Percentiles rank a stretch among this genome's conserved stretches.
Evolutionary conservation across 2,329 filamentous ascomycete genomes (phyloP).

Genomic region (Alternaria sp.): DNA sequence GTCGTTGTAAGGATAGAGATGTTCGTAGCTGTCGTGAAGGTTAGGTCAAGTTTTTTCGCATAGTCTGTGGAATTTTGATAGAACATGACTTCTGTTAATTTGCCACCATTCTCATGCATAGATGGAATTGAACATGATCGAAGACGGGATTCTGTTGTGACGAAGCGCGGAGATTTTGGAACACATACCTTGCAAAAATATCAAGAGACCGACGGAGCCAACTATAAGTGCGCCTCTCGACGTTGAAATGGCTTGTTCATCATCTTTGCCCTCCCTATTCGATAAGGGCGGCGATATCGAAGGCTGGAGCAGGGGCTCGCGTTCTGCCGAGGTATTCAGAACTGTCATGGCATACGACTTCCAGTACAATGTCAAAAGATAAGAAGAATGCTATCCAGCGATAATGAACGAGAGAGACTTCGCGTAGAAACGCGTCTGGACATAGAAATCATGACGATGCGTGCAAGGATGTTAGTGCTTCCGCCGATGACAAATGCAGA

Average conservation of each 20-base stretch:
- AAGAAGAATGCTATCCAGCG: background rate
- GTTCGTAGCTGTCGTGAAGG: constrained; percentile 62
- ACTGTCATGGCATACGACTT: constrained; percentile 18
- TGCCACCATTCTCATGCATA: background rate
- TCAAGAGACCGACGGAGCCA: constrained; percentile 61
- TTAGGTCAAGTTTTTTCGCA: background rate
- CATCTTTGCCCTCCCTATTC: constrained; percentile 27
- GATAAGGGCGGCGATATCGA: constrained; percentile 26
- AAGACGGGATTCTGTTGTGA: background rate
- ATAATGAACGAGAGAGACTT: background rate
- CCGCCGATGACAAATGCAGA: constrained; percentile 30
- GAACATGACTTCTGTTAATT: background rate
- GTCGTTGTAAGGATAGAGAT: constrained; percentile 83
- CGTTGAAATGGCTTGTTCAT: constrained; percentile 29
- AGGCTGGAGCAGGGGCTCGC: constrained; percentile 34
- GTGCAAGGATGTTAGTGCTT: constrained; percentile 12
- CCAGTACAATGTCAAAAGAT: background rate
- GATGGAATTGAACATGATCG: background rate
- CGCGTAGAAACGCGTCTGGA: constrained; percentile 1
- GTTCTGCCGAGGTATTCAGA: constrained; percentile 26
- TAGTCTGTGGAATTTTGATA: constrained; percentile 20
- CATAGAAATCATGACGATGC: constrained; percentile 16
- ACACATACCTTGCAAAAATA: constrained; percentile 64
- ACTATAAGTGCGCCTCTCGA: constrained; percentile 52
- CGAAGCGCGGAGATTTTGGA: too few relatives aligned